Evolutionary conservation across 2,329 filamentous ascomycete genomes (phyloP).

Genomic region (Chrysoporthe deuterocubensis): DNA sequence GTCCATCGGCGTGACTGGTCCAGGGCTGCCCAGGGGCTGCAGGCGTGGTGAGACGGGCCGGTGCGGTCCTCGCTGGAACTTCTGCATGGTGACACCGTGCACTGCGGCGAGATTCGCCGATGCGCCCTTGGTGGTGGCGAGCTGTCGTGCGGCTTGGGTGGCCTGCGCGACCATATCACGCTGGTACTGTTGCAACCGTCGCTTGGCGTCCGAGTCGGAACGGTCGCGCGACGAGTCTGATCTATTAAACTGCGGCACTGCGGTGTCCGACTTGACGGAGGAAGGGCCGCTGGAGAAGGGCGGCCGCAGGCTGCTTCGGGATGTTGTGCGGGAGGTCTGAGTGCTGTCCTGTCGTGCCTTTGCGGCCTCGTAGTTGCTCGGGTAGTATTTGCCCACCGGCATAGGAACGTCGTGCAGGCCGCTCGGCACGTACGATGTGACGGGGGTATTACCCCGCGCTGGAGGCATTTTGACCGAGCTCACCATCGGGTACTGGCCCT

Average conservation of each 20-base stretch:
- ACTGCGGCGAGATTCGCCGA: slow-evolving; percentile 37
- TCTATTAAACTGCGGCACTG: slow-evolving; percentile 35
- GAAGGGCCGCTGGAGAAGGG: slow-evolving; percentile 37
- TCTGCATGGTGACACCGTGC: slow-evolving; percentile 45
- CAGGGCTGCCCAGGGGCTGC: slow-evolving; percentile 59
- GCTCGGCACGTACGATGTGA: slow-evolving; percentile 56
- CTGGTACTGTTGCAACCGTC: slow-evolving; percentile 61
- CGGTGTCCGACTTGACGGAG: slow-evolving; percentile 42
- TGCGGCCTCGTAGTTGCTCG: slow-evolving; percentile 59
- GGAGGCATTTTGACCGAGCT: slow-evolving; percentile 35
- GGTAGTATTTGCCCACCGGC: slow-evolving; percentile 67
- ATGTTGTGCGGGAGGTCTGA: slow-evolving; percentile 29
- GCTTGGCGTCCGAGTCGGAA: slow-evolving; percentile 52
- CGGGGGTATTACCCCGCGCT: slow-evolving; percentile 45
- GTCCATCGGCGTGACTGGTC: slow-evolving; percentile 66
- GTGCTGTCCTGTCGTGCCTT: slow-evolving; percentile 34
- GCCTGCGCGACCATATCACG: slow-evolving; percentile 65
- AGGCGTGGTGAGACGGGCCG: slow-evolving; percentile 54
- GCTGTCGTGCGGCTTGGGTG: slow-evolving; percentile 46
- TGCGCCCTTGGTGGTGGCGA: slow-evolving; percentile 35
- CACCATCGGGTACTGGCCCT: slow-evolving; percentile 27
- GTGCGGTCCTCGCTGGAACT: slow-evolving; percentile 30
- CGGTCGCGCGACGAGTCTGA: slow-evolving; percentile 38
- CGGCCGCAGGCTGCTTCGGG: slow-evolving; percentile 32
- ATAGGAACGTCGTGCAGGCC: slow-evolving; percentile 52